Conservation (phyloP, 768 basidiomycete species). For the Boletus patriciae region DNA sequence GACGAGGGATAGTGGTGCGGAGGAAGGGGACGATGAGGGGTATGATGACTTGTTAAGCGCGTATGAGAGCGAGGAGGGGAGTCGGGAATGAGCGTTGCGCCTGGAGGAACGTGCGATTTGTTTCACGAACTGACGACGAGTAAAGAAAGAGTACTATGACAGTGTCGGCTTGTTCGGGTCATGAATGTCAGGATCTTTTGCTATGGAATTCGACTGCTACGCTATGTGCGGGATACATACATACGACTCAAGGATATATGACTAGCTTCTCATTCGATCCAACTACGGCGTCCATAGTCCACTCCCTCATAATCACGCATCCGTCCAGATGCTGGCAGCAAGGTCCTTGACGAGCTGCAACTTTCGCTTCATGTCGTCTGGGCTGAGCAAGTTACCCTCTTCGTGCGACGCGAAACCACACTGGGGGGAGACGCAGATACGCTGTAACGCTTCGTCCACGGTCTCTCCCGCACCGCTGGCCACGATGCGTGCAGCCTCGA, state of each 20-base stretch:
- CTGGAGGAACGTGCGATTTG: background rate
- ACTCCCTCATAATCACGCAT: slow-evolving; percentile 11
- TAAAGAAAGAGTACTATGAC: background rate
- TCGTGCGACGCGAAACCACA: slow-evolving; percentile 51
- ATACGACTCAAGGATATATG: background rate
- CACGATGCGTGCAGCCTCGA: slow-evolving; percentile 44
- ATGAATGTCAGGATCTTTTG: background rate
- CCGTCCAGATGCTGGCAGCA: slow-evolving; percentile 39
- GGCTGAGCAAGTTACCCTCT: slow-evolving; percentile 43
- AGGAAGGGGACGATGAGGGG: slow-evolving; percentile 74
- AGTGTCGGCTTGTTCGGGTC: background rate
- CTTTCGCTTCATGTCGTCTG: slow-evolving; percentile 36
- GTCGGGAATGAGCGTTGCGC: slow-evolving; percentile 24
- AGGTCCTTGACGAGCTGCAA: slow-evolving; percentile 34
- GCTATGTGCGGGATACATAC: background rate
- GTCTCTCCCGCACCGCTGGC: slow-evolving; percentile 40
- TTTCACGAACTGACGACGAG: background rate
- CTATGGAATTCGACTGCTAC: background rate
- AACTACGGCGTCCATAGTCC: background rate
- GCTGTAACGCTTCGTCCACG: slow-evolving; percentile 38
- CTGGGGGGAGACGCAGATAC: slow-evolving; percentile 49
- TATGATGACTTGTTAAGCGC: slow-evolving; percentile 78
- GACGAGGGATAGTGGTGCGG: slow-evolving; percentile 61
- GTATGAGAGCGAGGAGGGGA: slow-evolving; percentile 73
- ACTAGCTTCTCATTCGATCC: background rate